phyloP scores from a whole-genome alignment of 208 protist species.

The Leptomonas seymouri region DNA sequence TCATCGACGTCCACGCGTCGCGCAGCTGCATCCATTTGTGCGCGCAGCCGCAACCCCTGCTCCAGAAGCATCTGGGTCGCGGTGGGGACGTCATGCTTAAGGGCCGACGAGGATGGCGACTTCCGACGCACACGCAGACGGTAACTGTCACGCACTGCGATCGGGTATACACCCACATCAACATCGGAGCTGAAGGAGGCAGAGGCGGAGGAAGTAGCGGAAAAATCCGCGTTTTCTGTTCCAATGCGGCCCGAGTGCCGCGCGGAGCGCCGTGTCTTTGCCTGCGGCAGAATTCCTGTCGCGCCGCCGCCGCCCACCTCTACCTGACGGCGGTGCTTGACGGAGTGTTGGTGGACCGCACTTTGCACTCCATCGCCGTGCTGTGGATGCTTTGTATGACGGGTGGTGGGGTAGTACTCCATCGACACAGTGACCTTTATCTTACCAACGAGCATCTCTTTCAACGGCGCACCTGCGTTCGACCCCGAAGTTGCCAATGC shows the following conservation, averaged over 20 bases:
- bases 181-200: background rate
- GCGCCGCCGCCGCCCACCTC: conserved; percentile 10
- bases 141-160: background rate
- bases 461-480: background rate
- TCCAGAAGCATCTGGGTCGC: conserved; percentile 43
- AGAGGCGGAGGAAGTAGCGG: conserved; percentile 13
- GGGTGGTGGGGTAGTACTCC: conserved; percentile 42
- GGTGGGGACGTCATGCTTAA: conserved; percentile 13
- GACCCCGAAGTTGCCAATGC: background rate
- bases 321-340: conserved; percentile 24
- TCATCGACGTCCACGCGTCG: conserved; percentile 3
- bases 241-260: conserved; percentile 16
- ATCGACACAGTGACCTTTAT: conserved; percentile 57
- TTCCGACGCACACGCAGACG: background rate
- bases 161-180: background rate
- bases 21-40: conserved; percentile 50
- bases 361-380: background rate
- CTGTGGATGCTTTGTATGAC: background rate
- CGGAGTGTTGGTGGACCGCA: background rate
- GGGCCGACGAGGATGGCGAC: background rate
- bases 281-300: conserved; percentile 12
- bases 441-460: conserved; percentile 44
- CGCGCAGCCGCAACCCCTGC: conserved; percentile 42
- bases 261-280: conserved; percentile 27
- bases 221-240: background rate